Base-by-base conservation (phyloP, 73 alveolate genomes). In the Tetrahymena elliotti region DNA sequence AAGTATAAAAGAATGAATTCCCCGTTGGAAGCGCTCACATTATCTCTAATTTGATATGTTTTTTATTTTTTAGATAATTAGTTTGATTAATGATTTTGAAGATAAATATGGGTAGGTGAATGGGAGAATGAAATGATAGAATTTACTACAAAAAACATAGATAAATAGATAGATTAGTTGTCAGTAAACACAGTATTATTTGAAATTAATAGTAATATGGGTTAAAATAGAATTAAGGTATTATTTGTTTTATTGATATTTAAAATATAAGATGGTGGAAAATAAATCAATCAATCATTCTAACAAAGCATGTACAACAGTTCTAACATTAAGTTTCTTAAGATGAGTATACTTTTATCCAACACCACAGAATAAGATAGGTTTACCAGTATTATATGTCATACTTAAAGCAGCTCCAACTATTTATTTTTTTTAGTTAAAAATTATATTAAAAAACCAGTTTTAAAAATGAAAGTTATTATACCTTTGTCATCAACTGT, bases 351-450 rank as follows among this genome's bases (percentile, higher is more conserved):
- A 99, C 95, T 98, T 99, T 98, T 99, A 98, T 52, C 99, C 99
- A 7, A 99, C 98, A 84, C 99, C 99, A 34, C 99, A 99, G 95
- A 99, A 99, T 54, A 99, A 99, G 82, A 99, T 99, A n/a, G 99
- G 99, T 96, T 99, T 97, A 53, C 99, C 99, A 37, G 99, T 99
- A n/a, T 99, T 97, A 95, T 99, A 99, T 52, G 99, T 99, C 99
- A 99, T 99, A 40, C 99, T 97, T 93, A 99, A 96, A 33, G 99
- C 99, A 35, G 99, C 99, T 33, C 99, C 99, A 33, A 99, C 98
- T 95, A 95, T 31, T 35, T 53, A 35, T n/a, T n/a, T 39, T 34
- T 4, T 16, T 53, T 40, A 47, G 13, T 10, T 18, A 7, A 6
- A 53, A 84, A 84, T 22, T 13, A 84, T 4, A 84, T 33, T 0